These are phyloP conservation scores for Cucumis sativus DNA, from an alignment of 306 rosid genomes.

Conservation along the genomic window Cucumber_9930_V3 NC_026659.2:25475501-25476000, in stretches of 20 bases:
- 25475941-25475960: slow-evolving; percentile 68
- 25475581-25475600: slow-evolving; percentile 9
- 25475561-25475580: slow-evolving; percentile 38
- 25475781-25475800: slow-evolving; percentile 25
- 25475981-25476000: slow-evolving; percentile 52
- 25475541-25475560: slow-evolving; percentile 41
- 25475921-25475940: slow-evolving; percentile 48
- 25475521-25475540: not conserved
- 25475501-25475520: not conserved
- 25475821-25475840: slow-evolving; percentile 7
- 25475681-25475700: not conserved
- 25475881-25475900: slow-evolving; percentile 52
- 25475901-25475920: slow-evolving; percentile 47
- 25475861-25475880: slow-evolving; percentile 64
- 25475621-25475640: slow-evolving; percentile 12
- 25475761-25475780: slow-evolving; percentile 74
- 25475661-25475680: slow-evolving; percentile 13
- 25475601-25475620: slow-evolving; percentile 13
- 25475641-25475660: slow-evolving; percentile 1
- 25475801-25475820: slow-evolving; percentile 10
- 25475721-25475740: slow-evolving; percentile 16
- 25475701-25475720: slow-evolving; percentile 16
- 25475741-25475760: slow-evolving; percentile 44
- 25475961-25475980: slow-evolving; percentile 37
- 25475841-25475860: slow-evolving; percentile 1